Percentiles rank a stretch among this genome's conserved stretches.
Conservation (phyloP, 345 rosid genomes). For the Geranium rotundifolium region DNA sequence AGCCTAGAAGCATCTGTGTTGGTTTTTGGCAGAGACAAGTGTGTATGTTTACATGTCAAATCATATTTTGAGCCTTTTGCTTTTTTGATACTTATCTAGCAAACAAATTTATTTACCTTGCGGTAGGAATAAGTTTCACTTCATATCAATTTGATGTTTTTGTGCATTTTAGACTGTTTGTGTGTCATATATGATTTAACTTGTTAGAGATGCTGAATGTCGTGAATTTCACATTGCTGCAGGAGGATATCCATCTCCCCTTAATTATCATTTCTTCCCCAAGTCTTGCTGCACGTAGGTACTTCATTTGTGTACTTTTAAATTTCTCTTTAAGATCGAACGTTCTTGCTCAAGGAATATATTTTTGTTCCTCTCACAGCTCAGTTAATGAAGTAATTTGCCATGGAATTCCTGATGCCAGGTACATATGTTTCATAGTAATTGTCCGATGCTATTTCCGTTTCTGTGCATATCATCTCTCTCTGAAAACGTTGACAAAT, state of each 20-base stretch:
- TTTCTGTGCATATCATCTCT: too few relatives aligned
- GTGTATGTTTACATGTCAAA: too few relatives aligned
- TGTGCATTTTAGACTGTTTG: too few relatives aligned
- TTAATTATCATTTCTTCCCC: constrained; percentile 87
- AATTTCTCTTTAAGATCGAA: not conserved
- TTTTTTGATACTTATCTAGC: too few relatives aligned
- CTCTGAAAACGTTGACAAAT: too few relatives aligned
- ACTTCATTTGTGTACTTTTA: constrained; percentile 27
- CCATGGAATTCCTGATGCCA: constrained; percentile 98
- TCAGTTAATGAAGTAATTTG: constrained; percentile 97
- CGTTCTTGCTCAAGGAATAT: not conserved
- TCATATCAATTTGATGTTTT: too few relatives aligned
- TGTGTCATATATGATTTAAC: too few relatives aligned
- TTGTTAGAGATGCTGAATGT: not conserved
- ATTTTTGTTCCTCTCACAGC: constrained; percentile 31
- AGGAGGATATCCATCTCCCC: constrained; percentile 98
- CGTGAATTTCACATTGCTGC: constrained; percentile 15
- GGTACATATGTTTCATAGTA: constrained; percentile 26
- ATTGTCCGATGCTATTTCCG: not conserved
- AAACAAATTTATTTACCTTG: too few relatives aligned
- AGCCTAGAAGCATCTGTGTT: too few relatives aligned
- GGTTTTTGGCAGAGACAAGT: too few relatives aligned
- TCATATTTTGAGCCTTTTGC: too few relatives aligned
- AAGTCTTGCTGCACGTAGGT: constrained; percentile 99
- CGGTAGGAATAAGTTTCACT: too few relatives aligned